Evolutionary conservation across 2,329 filamentous ascomycete genomes (phyloP), one percentile per base, ranked within the genome.

Genomic region (Diaporthe sp.): DNA sequence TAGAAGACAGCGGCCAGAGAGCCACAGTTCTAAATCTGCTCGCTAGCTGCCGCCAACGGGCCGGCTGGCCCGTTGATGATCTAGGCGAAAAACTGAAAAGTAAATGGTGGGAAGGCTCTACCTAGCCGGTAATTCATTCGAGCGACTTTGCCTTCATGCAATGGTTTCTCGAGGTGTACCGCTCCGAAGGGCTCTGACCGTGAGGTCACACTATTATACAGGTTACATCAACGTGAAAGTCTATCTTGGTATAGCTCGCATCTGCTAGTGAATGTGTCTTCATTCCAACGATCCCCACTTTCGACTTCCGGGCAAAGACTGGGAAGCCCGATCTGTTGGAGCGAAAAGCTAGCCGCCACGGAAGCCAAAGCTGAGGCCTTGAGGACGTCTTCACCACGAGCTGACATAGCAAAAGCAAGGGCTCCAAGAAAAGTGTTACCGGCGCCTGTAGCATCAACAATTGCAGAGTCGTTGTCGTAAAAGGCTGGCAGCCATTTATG

Each of bases 361-460:
- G 80, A 77, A 1, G 81, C 84, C 61, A 82, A 80, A 53, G 78
- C 80, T n/a, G 79, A 79, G 7, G 83, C 81, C 31, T 81, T 62
- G 1, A 79, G n/a, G 1, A 78, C 37, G 77, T 80, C 76, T 37
- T 49, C 2, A 4, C 78, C 75, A 0, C 78, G 80, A 17, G 76
- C 53, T 31, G 78, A 62, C 39, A 82, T 80, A 6, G 81, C 80
- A 19, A 82, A 73, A 4, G 80, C 77, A 70, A 81, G 81, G 1
- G 81, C 83, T 10, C 83, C 83, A 5, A 85, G 76, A 58, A 85
- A 84, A 0, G 83, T 80, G 72, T 85, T 85, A 4, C 84, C 83
- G 0, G 82, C 83, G 1, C 83, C 82, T 37, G 84, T 85, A 1
- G 83, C 78, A 73, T 85, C 83, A 28, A 84, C 77, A 0, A 84